Evolutionary conservation across 2,329 filamentous ascomycete genomes (phyloP), one percentile per base, ranked within the genome.

Genomic region (Penicillium hesseltinei): DNA sequence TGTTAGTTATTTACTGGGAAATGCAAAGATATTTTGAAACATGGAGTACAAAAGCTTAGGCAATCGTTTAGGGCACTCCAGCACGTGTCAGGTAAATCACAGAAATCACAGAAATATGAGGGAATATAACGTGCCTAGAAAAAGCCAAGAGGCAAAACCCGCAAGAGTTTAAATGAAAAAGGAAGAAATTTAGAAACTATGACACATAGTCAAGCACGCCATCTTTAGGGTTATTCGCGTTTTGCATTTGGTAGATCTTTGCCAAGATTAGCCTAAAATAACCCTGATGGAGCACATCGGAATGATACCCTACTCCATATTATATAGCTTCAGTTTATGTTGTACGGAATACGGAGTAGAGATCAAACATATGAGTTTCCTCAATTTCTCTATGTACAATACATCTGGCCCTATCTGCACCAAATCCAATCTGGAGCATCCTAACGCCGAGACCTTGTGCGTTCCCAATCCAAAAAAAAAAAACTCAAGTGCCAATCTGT

Each of bases 311-410:
- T 39, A 19, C 36, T 19, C 36, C n/a, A 19, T 23, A 42, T 11
- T n/a, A 25, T 27, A 43, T 27, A 44, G 11, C 31, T 13, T 33
- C 31, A 33, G 5, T 1, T 13, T 38, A 23, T 23, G 35, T n/a
- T 38, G 4, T 11, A n/a, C n/a, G n/a, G n/a, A n/a, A n/a, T n/a
- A n/a, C n/a, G n/a, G n/a, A n/a, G n/a, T n/a, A 39, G 10, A n/a
- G 17, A 38, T 35, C 33, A 33, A 33, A 38, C 4, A 31, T 52
- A 51, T 35, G 51, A 61, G 47, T 45, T 59, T 49, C 48, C 29
- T 60, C 51, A 36, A 33, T 63, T 67, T 66, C 59, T 61, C 27
- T 68, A 68, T 67, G 52, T 67, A 68, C 65, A 67, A 42, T 57
- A 45, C 47, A 55, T 57, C 59, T 38, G 33, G 27, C 13, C 66